These are phyloP conservation scores for Fraxinus albicans DNA, from an alignment of 305 asterid species.

Conservation along the genomic window DNA sequence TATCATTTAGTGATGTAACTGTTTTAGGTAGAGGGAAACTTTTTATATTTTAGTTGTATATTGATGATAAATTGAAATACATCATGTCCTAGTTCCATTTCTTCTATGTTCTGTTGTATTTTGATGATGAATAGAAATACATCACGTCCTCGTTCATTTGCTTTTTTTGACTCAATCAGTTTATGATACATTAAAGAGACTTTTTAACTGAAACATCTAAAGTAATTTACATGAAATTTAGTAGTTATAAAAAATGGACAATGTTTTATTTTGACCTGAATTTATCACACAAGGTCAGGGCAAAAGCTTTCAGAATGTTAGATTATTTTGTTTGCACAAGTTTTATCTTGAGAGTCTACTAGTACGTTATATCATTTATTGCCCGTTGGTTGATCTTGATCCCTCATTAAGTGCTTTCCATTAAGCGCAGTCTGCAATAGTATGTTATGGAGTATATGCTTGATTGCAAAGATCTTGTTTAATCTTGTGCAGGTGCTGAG, in stretches of 20 bases:
- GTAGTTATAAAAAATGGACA: not conserved
- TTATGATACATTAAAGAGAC: not conserved
- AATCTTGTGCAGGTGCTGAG: constrained; percentile 53
- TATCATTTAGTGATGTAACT: not conserved
- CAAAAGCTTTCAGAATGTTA: not conserved
- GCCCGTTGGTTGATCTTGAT: not conserved
- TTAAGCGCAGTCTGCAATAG: not conserved
- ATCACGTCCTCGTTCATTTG: not conserved
- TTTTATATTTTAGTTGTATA: not conserved
- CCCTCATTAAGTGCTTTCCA: not conserved
- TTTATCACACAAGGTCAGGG: not conserved
- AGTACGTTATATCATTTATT: not conserved
- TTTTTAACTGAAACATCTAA: not conserved
- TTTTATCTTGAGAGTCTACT: not conserved
- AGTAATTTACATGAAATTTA: not conserved
- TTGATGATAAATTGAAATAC: not conserved
- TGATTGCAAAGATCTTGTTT: constrained; percentile 10
- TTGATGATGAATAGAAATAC: not conserved
- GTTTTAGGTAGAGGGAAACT: not conserved
- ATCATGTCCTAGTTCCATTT: not conserved
- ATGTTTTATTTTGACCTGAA: not conserved
- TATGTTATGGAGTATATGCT: constrained; percentile 1
- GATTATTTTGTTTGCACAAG: not conserved
- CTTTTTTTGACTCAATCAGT: not conserved
- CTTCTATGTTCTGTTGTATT: not conserved